Evolutionary conservation across 345 rosid genomes (phyloP), one percentile per base, ranked within the genome.

Genomic region (Populus deltoides): DNA sequence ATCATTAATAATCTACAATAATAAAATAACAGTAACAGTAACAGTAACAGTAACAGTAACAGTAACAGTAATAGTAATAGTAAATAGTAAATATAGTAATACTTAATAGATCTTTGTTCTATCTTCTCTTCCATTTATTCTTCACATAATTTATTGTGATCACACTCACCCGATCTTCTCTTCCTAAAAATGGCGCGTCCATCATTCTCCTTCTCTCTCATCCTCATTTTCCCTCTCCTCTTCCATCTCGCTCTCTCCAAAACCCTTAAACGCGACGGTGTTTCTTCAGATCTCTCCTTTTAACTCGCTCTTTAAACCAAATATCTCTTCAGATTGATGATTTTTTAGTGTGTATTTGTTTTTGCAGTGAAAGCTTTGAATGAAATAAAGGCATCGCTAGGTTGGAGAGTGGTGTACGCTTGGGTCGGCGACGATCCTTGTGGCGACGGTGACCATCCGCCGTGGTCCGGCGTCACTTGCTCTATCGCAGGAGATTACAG

Each of bases 371-470:
- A 95, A 89, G 99, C 99, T 61, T 86, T 95, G 86, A 95, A 92
- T 84, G 98, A 95, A 84, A 95, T 95, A 31, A 95, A 95, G 87
- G 93, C 99, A 33, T 95, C 98, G 41, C 89, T 95, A 35, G 99
- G 99, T 43, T 95, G 99, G 99, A 89, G 97, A 81, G 98, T 95
- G 49, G 97, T 93, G 25, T 95, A 95, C 81, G 89, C 98, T 16
- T 95, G 99, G 99, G 89, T 95, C 7, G 99, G 99, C 66, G 99
- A 95, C 18, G 99, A 95, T 82, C 99, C 99, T 17, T 95, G 99
- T 11, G 99, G 99, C 16, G 98, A 92, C 76, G 92, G 93, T 16
- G 92, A 88, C 59, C 90, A 92, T 70, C 97, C 87, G 4, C 93
- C 97, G 15, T 95, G 99, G 99, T 92, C 96, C 68, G 98, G 99